These are phyloP conservation scores for Colletotrichum godetiae DNA, from an alignment of 2,329 filamentous ascomycete genomes.

Conservation along the genomic window DNA sequence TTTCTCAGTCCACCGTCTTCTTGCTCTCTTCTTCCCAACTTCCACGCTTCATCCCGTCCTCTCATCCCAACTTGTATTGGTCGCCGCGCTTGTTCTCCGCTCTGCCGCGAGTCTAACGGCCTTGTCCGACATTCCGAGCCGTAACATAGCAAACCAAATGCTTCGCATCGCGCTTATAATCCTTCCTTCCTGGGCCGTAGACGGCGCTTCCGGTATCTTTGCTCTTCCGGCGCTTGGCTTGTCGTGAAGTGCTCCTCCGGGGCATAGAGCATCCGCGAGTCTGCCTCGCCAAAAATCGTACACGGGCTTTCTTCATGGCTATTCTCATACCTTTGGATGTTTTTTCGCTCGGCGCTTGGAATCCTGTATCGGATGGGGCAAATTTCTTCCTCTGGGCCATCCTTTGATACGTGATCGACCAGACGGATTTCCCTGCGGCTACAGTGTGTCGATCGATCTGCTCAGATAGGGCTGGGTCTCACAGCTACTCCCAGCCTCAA, in stretches of 20 bases:
- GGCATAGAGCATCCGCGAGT: constrained; percentile 8
- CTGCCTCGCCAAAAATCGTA: constrained; percentile 21
- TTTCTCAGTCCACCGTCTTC: neutral
- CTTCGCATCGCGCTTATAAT: neutral
- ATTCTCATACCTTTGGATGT: neutral
- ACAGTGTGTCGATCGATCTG: constrained; percentile 23
- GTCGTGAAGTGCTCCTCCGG: neutral
- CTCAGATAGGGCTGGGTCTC: neutral
- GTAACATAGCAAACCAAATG: constrained; percentile 32
- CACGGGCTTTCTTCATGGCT: neutral
- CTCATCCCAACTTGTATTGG: neutral
- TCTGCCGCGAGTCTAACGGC: neutral
- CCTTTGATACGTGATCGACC: constrained; percentile 12
- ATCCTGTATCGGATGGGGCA: neutral
- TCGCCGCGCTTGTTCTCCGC: neutral
- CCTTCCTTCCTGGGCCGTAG: neutral
- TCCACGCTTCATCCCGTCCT: neutral
- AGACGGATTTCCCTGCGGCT: constrained; percentile 3
- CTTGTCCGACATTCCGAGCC: neutral
- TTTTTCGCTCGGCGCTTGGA: neutral
- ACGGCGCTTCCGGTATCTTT: constrained; percentile 9
- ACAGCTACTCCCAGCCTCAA: constrained; percentile 24
- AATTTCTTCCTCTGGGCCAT: neutral
- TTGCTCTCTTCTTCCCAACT: neutral
- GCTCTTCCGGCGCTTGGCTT: constrained; percentile 1